Evolutionary conservation across 2,329 filamentous ascomycete species (phyloP).

Genomic region (Gnomoniopsis smithogilvyi): DNA sequence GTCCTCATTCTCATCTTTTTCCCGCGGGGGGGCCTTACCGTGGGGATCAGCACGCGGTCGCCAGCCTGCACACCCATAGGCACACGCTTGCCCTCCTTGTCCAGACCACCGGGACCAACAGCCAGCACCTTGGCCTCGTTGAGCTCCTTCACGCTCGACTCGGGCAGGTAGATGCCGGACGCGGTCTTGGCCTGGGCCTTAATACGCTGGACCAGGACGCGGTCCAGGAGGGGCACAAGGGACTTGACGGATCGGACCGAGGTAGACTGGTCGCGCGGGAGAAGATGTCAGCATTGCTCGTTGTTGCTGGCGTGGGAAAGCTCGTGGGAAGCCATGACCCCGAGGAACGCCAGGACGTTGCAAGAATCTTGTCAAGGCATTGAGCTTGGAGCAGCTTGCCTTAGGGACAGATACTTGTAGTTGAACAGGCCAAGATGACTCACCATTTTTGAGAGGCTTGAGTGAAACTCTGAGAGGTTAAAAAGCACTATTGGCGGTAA

Average conservation of each 20-base stretch:
- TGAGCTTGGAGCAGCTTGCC: conserved; percentile 1
- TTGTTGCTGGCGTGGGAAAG: not conserved
- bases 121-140: conserved; percentile 97
- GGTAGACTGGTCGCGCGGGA: conserved; percentile 46
- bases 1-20: not conserved
- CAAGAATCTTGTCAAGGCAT: not conserved
- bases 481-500: not conserved
- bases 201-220: conserved; percentile 92
- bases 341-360: not conserved
- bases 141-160: conserved; percentile 95
- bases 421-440: not conserved
- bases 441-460: conserved; percentile 1
- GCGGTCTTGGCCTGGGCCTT: conserved; percentile 97
- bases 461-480: not conserved
- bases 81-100: conserved; percentile 86
- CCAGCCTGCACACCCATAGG: conserved; percentile 78
- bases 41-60: conserved; percentile 93
- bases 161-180: conserved; percentile 94
- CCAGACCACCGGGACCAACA: conserved; percentile 83
- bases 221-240: conserved; percentile 94
- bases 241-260: conserved; percentile 93
- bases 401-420: no score
- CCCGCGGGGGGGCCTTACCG: conserved; percentile 54
- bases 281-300: not conserved
- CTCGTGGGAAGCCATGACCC: not conserved